Percentiles rank a stretch among this genome's conserved stretches.
These are phyloP conservation scores for Cylindrodendrum hubeiense DNA, from an alignment of 2,329 filamentous ascomycete species.

Conservation along the genomic window DNA sequence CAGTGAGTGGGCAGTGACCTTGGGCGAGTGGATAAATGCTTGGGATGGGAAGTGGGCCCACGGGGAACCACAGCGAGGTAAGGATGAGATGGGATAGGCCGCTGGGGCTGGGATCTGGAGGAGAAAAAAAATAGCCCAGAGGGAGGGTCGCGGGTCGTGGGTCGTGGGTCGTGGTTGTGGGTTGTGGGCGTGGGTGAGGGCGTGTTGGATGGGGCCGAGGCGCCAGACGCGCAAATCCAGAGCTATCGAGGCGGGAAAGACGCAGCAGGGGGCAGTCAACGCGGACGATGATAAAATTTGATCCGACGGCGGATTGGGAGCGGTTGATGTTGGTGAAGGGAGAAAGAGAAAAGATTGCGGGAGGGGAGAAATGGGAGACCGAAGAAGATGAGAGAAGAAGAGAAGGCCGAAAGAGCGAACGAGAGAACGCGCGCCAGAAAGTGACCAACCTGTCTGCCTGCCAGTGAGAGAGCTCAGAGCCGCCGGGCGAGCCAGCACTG, in stretches of 20 bases:
- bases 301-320: slow-evolving; percentile 18
- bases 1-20: slow-evolving; percentile 33
- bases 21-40: slow-evolving; percentile 42
- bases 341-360: slow-evolving; percentile 31
- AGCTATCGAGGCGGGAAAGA: slow-evolving; percentile 34
- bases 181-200: slow-evolving; percentile 32
- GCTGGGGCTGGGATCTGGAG: slow-evolving; percentile 46
- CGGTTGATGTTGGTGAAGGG: slow-evolving; percentile 36
- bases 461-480: slow-evolving; percentile 38
- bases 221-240: slow-evolving; percentile 45
- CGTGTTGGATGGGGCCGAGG: slow-evolving; percentile 43
- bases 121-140: slow-evolving; percentile 40
- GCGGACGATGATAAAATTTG: slow-evolving; percentile 15
- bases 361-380: slow-evolving; percentile 40
- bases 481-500: slow-evolving; percentile 34
- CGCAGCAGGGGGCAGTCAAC: slow-evolving; percentile 17
- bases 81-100: slow-evolving; percentile 27
- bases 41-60: slow-evolving; percentile 44
- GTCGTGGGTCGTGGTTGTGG: slow-evolving; percentile 20
- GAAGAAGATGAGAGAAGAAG: slow-evolving; percentile 39
- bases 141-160: slow-evolving; percentile 36
- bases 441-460: slow-evolving; percentile 22
- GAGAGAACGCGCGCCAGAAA: slow-evolving; percentile 33
- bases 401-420: slow-evolving; percentile 37
- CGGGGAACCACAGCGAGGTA: slow-evolving; percentile 44